Percentiles rank a stretch among this genome's conserved stretches.
Evolutionary conservation across 2,329 filamentous ascomycete species (phyloP).

Genomic region (Sclerotinia trifoliorum): DNA sequence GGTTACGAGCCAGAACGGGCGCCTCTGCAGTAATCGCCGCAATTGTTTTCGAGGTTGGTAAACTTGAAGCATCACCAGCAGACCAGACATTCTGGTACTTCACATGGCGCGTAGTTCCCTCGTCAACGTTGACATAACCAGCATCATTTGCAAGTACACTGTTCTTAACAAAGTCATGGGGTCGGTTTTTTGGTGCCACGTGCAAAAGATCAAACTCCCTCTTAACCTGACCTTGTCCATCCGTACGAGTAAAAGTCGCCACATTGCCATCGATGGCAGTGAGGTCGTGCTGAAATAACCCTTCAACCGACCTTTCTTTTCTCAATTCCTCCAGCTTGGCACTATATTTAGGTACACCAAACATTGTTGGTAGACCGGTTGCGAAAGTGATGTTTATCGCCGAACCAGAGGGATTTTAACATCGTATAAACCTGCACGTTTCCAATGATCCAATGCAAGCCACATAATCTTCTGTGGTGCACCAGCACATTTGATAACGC

Average conservation of each 20-base stretch:
- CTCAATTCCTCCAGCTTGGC: slow-evolving; percentile 53
- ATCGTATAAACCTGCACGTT: slow-evolving; percentile 51
- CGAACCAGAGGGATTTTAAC: slow-evolving; percentile 43
- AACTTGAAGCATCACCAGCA: slow-evolving; percentile 56
- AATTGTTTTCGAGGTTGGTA: slow-evolving; percentile 58
- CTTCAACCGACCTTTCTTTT: slow-evolving; percentile 55
- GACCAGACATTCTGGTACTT: slow-evolving; percentile 59
- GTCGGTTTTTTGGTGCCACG: slow-evolving; percentile 58
- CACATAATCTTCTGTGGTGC: slow-evolving; percentile 63
- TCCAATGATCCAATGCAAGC: slow-evolving; percentile 61
- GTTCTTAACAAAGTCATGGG: slow-evolving; percentile 53
- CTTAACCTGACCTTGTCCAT: slow-evolving; percentile 45
- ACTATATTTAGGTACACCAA: slow-evolving; percentile 60
- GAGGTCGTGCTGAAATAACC: slow-evolving; percentile 58
- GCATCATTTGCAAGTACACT: slow-evolving; percentile 54
- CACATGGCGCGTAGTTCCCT: slow-evolving; percentile 52
- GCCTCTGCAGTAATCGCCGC: slow-evolving; percentile 54
- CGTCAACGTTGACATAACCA: slow-evolving; percentile 58
- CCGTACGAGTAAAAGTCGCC: slow-evolving; percentile 49
- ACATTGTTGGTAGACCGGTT: slow-evolving; percentile 56
- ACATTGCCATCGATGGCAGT: slow-evolving; percentile 52
- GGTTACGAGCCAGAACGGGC: slow-evolving; percentile 51
- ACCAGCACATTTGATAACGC: slow-evolving; percentile 59
- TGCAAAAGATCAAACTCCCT: slow-evolving; percentile 55
- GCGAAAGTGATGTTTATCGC: slow-evolving; percentile 55